Percentiles rank a stretch among this genome's conserved stretches.
phyloP scores from a whole-genome alignment of 805 yeast species.

The Wickerhamomyces canadensis region DNA sequence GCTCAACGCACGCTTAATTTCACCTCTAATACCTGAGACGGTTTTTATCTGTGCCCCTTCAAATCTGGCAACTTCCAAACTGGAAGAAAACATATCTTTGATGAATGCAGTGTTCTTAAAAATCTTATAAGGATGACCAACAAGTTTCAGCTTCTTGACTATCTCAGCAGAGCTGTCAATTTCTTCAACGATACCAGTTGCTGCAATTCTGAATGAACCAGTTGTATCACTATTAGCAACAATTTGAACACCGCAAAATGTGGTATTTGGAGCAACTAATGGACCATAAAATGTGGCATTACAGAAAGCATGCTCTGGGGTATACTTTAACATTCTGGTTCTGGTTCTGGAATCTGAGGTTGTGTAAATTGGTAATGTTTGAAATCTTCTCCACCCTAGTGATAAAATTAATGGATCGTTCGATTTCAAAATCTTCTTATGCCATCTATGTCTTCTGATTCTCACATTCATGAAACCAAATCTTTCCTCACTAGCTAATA shows the following conservation, averaged over 20 bases:
- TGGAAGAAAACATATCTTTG: slow-evolving; percentile 90
- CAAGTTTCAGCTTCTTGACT: slow-evolving; percentile 91
- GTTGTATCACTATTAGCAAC: slow-evolving; percentile 82
- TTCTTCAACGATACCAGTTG: slow-evolving; percentile 94
- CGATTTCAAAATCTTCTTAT: slow-evolving; percentile 88
- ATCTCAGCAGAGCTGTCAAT: slow-evolving; percentile 85
- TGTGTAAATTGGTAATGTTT: slow-evolving; percentile 91
- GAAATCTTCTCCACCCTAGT: slow-evolving; percentile 98
- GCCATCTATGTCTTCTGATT: slow-evolving; percentile 98
- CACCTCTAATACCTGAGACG: slow-evolving; percentile 96
- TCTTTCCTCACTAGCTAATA: slow-evolving; percentile 83
- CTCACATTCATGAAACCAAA: slow-evolving; percentile 92
- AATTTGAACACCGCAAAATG: slow-evolving; percentile 91
- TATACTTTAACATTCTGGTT: slow-evolving; percentile 95
- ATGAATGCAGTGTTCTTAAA: slow-evolving; percentile 96
- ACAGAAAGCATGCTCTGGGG: slow-evolving; percentile 97
- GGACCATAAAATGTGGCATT: slow-evolving; percentile 97
- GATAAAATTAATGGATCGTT: slow-evolving; percentile 94
- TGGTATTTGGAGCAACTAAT: slow-evolving; percentile 93
- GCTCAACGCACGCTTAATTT: slow-evolving; percentile 88
- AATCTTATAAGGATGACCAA: slow-evolving; percentile 90
- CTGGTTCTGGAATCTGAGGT: slow-evolving; percentile 97
- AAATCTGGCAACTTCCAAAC: slow-evolving; percentile 93
- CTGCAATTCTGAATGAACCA: slow-evolving; percentile 89
- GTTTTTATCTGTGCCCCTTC: slow-evolving; percentile 98